A percentile compares a stretch with the other conserved stretches of the same genome.
Conservation (phyloP, 2,329 filamentous ascomycete species). For the Aspergillus fijiensis region DNA sequence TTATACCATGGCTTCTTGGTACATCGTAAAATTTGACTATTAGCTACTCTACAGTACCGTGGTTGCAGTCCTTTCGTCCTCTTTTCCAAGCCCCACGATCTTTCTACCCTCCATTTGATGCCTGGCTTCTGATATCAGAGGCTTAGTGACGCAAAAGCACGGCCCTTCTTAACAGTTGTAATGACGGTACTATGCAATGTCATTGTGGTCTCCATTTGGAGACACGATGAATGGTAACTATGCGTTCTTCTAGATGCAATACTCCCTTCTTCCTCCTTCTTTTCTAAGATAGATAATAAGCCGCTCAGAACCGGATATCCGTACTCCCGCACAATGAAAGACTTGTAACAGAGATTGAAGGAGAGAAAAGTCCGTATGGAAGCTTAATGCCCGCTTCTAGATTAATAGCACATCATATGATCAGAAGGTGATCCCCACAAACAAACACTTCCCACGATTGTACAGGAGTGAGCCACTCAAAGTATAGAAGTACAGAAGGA, state of each 20-base stretch:
- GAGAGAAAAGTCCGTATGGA: conserved; percentile 5
- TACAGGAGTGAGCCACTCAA: conserved; percentile 1
- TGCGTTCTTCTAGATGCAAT: not conserved
- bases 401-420: not conserved
- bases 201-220: not conserved
- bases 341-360: conserved; percentile 10
- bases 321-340: conserved; percentile 10
- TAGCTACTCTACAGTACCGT: too few relatives aligned
- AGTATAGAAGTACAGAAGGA: not conserved
- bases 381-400: not conserved
- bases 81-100: too few relatives aligned
- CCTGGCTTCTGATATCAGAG: too few relatives aligned
- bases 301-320: conserved; percentile 11
- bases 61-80: too few relatives aligned
- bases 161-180: not conserved
- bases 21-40: too few relatives aligned
- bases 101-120: too few relatives aligned
- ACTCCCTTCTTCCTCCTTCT: not conserved
- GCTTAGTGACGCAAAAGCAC: too few relatives aligned
- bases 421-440: not conserved
- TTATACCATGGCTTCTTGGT: too few relatives aligned
- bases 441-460: not conserved
- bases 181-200: not conserved
- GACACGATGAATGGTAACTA: not conserved
- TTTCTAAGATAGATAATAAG: conserved; percentile 1